Conservation (phyloP, 1,139 yeast species). For the Cylindricascospora bacillispora region DNA sequence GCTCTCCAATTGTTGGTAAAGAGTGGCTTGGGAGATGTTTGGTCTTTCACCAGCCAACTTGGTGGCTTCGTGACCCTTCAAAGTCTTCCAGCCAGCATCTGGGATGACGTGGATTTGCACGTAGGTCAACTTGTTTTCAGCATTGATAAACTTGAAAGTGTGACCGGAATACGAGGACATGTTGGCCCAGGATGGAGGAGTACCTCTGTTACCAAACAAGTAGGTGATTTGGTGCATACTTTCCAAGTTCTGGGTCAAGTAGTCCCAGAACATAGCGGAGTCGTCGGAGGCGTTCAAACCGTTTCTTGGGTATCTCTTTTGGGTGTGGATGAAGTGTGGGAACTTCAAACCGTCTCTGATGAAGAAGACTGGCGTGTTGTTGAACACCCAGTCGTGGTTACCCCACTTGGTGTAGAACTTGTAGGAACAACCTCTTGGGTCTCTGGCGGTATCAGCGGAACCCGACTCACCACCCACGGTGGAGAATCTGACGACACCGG, state of each 20-base stretch:
- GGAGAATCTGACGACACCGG: constrained; percentile 64
- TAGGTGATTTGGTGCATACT: constrained; percentile 50
- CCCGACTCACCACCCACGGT: constrained; percentile 87
- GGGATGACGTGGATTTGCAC: constrained; percentile 54
- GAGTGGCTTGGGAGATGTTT: constrained; percentile 46
- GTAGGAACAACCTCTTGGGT: constrained; percentile 79
- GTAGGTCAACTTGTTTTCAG: constrained; percentile 49
- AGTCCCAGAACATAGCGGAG: constrained; percentile 58
- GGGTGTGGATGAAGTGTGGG: constrained; percentile 84
- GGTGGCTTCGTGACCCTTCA: constrained; percentile 45
- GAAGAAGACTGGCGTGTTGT: constrained; percentile 83
- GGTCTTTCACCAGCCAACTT: constrained; percentile 48
- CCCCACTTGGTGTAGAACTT: constrained; percentile 85
- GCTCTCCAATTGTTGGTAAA: constrained; percentile 43
- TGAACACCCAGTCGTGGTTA: constrained; percentile 76
- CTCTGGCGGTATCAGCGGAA: constrained; percentile 77
- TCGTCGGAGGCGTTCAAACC: constrained; percentile 34
- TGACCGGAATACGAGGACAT: constrained; percentile 74
- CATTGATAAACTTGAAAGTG: constrained; percentile 57
- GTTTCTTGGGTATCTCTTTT: constrained; percentile 52
- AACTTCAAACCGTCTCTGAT: constrained; percentile 79
- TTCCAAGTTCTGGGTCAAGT: constrained; percentile 49
- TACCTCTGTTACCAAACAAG: constrained; percentile 60
- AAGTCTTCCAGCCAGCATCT: constrained; percentile 50
- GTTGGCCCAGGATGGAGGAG: constrained; percentile 49